These are phyloP conservation scores for Colletotrichum scovillei DNA, from an alignment of 2,329 filamentous ascomycete genomes.

Conservation along the genomic window DNA sequence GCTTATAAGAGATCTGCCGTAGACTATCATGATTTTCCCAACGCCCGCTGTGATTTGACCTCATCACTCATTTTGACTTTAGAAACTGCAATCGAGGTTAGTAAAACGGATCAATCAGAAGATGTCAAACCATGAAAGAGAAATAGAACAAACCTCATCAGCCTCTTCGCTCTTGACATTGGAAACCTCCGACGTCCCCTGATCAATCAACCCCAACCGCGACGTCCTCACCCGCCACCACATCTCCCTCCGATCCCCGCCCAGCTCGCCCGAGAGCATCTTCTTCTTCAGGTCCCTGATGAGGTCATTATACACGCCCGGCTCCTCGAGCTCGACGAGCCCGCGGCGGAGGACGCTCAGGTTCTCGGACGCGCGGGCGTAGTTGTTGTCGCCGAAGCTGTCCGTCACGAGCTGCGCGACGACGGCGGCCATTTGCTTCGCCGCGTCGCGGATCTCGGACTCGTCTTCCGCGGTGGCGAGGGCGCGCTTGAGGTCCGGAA, in stretches of 20 bases:
- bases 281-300: conserved; percentile 77
- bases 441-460: conserved; percentile 71
- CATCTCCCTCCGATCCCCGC: conserved; percentile 83
- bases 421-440: conserved; percentile 79
- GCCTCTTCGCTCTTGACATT: conserved; percentile 78
- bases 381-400: conserved; percentile 81
- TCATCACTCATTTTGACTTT: conserved; percentile 17
- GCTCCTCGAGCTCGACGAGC: conserved; percentile 79
- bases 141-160: conserved; percentile 58
- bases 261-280: conserved; percentile 75
- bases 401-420: conserved; percentile 75
- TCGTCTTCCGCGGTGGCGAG: conserved; percentile 71
- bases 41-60: conserved; percentile 1
- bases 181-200: conserved; percentile 70
- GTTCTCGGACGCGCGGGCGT: conserved; percentile 80
- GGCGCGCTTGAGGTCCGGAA: conserved; percentile 90
- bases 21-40: background rate
- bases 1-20: background rate
- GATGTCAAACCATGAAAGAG: no score
- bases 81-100: conserved; percentile 33
- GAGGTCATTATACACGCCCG: conserved; percentile 80
- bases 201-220: conserved; percentile 79
- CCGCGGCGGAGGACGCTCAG: conserved; percentile 83
- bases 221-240: conserved; percentile 80
- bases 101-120: no score